Conservation (phyloP, 2,329 filamentous ascomycete genomes). For the Samsoniella hepiali region DNA sequence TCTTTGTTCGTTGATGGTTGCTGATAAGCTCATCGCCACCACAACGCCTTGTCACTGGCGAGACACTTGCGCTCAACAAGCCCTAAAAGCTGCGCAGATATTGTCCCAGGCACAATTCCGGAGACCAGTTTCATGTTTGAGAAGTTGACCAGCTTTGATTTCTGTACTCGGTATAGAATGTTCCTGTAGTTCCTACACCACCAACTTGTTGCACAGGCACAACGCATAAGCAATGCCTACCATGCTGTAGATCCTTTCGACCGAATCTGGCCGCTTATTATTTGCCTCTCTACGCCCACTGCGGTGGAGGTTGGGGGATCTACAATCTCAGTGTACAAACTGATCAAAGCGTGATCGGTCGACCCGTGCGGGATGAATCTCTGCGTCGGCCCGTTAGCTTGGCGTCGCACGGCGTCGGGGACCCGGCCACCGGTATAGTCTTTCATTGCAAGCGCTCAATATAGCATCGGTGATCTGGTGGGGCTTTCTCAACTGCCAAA, state of each 20-base stretch:
- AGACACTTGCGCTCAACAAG: background rate
- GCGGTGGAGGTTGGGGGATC: background rate
- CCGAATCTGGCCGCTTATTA: background rate
- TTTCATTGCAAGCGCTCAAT: no score
- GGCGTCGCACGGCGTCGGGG: background rate
- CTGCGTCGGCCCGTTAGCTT: background rate
- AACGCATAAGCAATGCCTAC: no score
- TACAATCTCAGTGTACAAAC: background rate
- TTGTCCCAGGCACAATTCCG: no score
- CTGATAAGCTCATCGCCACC: background rate
- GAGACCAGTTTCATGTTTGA: no score
- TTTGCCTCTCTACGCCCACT: background rate
- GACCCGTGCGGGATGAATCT: background rate
- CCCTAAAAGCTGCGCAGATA: background rate
- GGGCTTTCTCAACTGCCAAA: no score
- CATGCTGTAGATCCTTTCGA: no score
- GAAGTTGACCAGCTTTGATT: no score
- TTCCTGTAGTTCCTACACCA: no score
- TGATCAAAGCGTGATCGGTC: background rate
- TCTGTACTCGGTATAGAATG: no score
- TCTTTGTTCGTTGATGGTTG: background rate
- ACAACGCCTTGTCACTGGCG: background rate
- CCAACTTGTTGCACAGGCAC: no score
- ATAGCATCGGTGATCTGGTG: no score
- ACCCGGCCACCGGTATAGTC: background rate